Base-by-base conservation (phyloP, 805 yeast genomes). In the Wickerhamomyces silvicola region DNA sequence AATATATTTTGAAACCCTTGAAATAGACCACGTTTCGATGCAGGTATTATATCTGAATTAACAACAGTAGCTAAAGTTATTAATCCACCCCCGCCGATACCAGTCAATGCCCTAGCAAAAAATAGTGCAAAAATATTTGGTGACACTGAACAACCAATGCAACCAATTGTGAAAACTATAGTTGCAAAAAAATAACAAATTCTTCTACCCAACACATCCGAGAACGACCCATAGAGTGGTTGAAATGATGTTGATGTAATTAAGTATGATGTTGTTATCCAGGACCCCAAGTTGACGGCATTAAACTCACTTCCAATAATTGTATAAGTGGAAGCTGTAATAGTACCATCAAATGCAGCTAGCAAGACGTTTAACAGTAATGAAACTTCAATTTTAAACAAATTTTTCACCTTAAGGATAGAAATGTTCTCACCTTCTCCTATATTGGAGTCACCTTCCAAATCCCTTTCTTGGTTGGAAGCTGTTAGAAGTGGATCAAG, bases 271-370 rank as follows among this genome's bases (percentile, higher is more conserved):
- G 68, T 58, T 3, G 69, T 62, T 23, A 64, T 60, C 68, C 68
- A 62, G 4, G 63, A 54, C 11, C 64, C 64, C 10, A 59, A 33
- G 24, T 54, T 39, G 12, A 56, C 57, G 8, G 62, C 59, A 13
- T 55, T 44, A 29, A 60, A 59, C 31, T 61, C 60, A 27, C 63
- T 59, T 3, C 73, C 73, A 20, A 69, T 66, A 21, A 63, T 54
- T 13, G 72, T 60, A 36, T 67, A 68, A 2, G 68, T 66, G 5
- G 72, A 64, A 4, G 73, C 72, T 9, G 71, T 66, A 24, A 70
- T 60, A 5, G 73, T 68, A 3, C 66, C 60, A 39, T 69, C 74
- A 41, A 70, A 65, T 3, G 71, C 71, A 9, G 68, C 54, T 10
- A 69, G 53, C 31, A 69, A 66, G 2, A 64, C 69, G 32, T 65